Percentiles rank a stretch among this genome's conserved stretches.
These are phyloP conservation scores for Scutellaria baicalensis DNA, from an alignment of 257 asterid genomes.

Conservation along the genomic window DNA sequence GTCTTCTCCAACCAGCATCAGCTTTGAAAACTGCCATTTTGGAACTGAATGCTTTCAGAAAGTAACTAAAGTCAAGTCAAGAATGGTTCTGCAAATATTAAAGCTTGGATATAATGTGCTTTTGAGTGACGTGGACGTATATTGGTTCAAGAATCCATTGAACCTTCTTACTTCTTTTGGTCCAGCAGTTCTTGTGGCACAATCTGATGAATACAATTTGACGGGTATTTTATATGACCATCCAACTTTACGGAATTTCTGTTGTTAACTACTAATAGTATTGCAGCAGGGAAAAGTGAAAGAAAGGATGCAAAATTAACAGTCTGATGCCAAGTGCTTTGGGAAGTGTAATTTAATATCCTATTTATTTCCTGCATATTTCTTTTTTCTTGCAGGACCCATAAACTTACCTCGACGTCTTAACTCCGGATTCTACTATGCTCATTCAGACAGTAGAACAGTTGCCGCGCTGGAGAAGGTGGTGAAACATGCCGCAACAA, in stretches of 20 bases:
- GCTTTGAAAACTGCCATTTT: conserved; percentile 90
- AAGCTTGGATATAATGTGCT: conserved; percentile 63
- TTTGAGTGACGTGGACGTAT: conserved; percentile 39
- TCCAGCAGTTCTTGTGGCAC: conserved; percentile 70
- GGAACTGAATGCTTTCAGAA: conserved; percentile 88
- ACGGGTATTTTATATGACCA: conserved; percentile 39
- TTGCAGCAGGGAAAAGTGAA: not conserved
- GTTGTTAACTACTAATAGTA: not conserved
- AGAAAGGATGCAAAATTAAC: not conserved
- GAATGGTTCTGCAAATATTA: conserved; percentile 71
- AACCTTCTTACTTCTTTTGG: conserved; percentile 68
- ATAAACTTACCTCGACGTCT: conserved; percentile 92
- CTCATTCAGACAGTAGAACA: conserved; percentile 60
- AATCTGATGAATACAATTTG: conserved; percentile 74
- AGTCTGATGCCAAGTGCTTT: not conserved
- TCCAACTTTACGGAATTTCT: not conserved
- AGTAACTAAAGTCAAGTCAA: conserved; percentile 92
- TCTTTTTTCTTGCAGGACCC: conserved; percentile 47
- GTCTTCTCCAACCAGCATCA: conserved; percentile 55
- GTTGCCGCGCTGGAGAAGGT: conserved; percentile 69
- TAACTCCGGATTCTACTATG: conserved; percentile 89
- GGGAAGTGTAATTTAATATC: not conserved
- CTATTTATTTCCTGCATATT: not conserved
- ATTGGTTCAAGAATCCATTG: conserved; percentile 66
- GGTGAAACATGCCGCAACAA: conserved; percentile 67